Evolutionary conservation across 1,139 yeast genomes (phyloP).

Genomic region (Blastobotrys indianensis): DNA sequence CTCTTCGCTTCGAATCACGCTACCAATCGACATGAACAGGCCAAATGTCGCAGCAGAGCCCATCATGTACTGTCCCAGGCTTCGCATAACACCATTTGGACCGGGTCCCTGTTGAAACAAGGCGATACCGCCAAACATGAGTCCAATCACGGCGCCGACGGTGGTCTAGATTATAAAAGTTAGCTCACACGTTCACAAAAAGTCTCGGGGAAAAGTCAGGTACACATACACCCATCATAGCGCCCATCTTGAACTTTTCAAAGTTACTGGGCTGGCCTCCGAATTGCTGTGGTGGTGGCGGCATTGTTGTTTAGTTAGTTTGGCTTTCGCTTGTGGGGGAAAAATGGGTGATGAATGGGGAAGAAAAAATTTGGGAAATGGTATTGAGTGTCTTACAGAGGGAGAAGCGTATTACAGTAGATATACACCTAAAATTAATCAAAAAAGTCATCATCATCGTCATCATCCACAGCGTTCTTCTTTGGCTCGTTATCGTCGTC

Average conservation of each 20-base stretch:
- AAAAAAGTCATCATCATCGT: conserved; percentile 30
- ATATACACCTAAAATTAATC: conserved; percentile 23
- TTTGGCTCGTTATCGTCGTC: conserved; percentile 18
- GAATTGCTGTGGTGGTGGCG: conserved; percentile 77
- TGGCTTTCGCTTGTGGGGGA: neutral
- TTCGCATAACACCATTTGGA: conserved; percentile 96
- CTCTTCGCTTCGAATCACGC: conserved; percentile 69
- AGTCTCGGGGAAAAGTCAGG: neutral
- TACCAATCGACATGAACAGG: conserved; percentile 88
- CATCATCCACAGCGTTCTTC: conserved; percentile 14
- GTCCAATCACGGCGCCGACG: conserved; percentile 94
- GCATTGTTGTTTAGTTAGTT: conserved; percentile 55
- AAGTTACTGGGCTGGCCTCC: conserved; percentile 79
- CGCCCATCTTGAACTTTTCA: conserved; percentile 97
- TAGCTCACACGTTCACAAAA: conserved; percentile 5
- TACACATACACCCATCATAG: conserved; percentile 72
- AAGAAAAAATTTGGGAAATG: conserved; percentile 3
- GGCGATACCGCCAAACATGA: conserved; percentile 83
- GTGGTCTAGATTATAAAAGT: conserved; percentile 44
- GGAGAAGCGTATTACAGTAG: neutral
- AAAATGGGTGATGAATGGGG: neutral
- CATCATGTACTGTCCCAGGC: conserved; percentile 91
- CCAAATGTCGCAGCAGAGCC: conserved; percentile 98
- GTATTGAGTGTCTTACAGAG: neutral
- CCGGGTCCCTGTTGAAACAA: conserved; percentile 93